Evolutionary conservation across 2,329 filamentous ascomycete genomes (phyloP).

Genomic region (Dendryphion nanum): DNA sequence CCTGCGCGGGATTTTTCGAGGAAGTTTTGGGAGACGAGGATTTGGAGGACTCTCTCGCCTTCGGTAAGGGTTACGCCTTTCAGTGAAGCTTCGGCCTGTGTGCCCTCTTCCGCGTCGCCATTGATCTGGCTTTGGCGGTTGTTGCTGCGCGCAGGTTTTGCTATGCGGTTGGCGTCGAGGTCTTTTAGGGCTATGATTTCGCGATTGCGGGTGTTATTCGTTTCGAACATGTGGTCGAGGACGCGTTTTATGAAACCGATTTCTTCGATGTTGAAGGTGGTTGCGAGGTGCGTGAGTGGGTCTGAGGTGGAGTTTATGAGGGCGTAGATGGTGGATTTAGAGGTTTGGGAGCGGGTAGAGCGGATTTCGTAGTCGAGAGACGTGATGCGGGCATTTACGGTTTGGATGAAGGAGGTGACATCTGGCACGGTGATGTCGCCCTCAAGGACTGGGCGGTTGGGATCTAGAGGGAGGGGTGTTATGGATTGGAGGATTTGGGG

Average conservation of each 20-base stretch:
- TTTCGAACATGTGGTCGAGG: constrained; percentile 89
- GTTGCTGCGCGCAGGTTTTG: constrained; percentile 40
- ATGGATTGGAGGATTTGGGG: not conserved
- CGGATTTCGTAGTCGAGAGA: constrained; percentile 87
- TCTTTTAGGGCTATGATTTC: constrained; percentile 81
- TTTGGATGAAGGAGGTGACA: constrained; percentile 66
- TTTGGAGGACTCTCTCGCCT: constrained; percentile 69
- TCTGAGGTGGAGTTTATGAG: constrained; percentile 89
- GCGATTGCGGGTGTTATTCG: constrained; percentile 73
- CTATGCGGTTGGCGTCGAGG: constrained; percentile 74
- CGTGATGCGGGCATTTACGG: constrained; percentile 70
- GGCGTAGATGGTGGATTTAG: constrained; percentile 69
- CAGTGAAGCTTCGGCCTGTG: constrained; percentile 19
- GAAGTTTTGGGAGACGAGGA: constrained; percentile 78
- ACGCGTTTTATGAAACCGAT: constrained; percentile 85
- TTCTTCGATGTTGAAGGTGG: constrained; percentile 76
- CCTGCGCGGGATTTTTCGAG: constrained; percentile 70
- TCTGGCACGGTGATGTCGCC: constrained; percentile 67
- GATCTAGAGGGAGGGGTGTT: constrained; percentile 18
- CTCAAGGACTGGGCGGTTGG: constrained; percentile 49
- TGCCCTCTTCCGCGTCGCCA: constrained; percentile 17
- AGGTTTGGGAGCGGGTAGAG: constrained; percentile 65
- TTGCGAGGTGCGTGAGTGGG: constrained; percentile 81
- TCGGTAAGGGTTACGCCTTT: constrained; percentile 68
- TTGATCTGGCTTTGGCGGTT: constrained; percentile 20